Conservation (phyloP, 768 basidiomycete genomes). For the Lactifluus piperatus region DNA sequence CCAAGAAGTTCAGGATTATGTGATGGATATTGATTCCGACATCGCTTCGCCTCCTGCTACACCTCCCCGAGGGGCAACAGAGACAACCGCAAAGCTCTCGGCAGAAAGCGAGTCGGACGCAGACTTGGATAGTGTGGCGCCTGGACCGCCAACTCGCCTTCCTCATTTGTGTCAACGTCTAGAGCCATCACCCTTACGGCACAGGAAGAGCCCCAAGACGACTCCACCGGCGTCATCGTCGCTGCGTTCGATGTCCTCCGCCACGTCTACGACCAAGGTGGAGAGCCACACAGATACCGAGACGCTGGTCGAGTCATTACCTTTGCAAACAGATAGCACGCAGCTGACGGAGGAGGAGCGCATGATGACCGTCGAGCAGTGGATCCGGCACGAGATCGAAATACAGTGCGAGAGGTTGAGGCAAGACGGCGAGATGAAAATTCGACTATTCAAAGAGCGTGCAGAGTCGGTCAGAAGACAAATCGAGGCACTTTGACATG, state of each 20-base stretch:
- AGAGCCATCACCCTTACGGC: background rate
- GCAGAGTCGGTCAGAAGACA: constrained; percentile 30
- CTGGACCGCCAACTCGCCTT: background rate
- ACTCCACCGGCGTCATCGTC: constrained; percentile 17
- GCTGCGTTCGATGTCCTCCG: constrained; percentile 12
- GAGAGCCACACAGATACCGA: constrained; percentile 10
- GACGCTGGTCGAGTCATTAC: constrained; percentile 22
- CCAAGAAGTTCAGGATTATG: background rate
- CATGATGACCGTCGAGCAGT: constrained; percentile 76
- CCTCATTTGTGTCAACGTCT: background rate
- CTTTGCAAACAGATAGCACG: constrained; percentile 21
- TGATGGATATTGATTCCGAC: constrained; percentile 7
- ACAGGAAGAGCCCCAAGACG: background rate
- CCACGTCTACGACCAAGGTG: constrained; percentile 15
- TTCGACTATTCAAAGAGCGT: constrained; percentile 38
- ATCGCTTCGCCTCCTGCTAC: background rate
- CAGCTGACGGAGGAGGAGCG: constrained; percentile 56
- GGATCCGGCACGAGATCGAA: constrained; percentile 70
- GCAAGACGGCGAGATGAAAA: constrained; percentile 42
- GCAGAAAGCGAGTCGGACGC: background rate
- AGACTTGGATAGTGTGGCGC: background rate
- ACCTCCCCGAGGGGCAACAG: background rate
- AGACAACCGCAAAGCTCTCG: background rate
- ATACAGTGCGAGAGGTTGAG: constrained; percentile 53
- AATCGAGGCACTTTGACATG: constrained; percentile 28